Base-by-base conservation (phyloP, 176 grass and related monocot genomes). In the Ananas comosus region DNA sequence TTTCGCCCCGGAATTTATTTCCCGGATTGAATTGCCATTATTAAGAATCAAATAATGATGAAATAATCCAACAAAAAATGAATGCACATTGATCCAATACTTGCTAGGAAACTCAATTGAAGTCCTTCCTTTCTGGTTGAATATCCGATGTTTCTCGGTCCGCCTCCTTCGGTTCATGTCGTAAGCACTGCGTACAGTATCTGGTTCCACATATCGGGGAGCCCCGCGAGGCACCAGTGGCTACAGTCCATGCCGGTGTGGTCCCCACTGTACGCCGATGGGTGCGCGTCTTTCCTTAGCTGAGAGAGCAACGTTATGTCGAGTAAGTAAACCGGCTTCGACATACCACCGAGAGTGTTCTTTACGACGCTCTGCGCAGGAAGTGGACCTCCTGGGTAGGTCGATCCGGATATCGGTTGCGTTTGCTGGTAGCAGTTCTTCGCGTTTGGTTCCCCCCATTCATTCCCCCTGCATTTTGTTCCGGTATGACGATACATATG, bases 141-240 rank as follows among this genome's bases (percentile, higher is more conserved):
- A 1, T 21, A 16, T 59, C 19, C 33, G 3, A 42, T 4, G 4
- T 42, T 42, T 42, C 33, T 42, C 33, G 4, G 56, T 61, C 21
- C 17, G 21, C 6, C 21, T 16, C 21, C 56, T 61, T 19, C 7
- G 21, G 47, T 71, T 17, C 23, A 12, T 72, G 14, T 58, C 18
- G 64, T 12, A 11, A 77, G 66, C 25, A 47, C 75, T 27, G 89
- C 87, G 70, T 88, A 91, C 16, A 99, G 70, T 25, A 99, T 92
- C 69, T 99, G 94, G 74, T 99, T 99, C 94, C 94, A 99, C 1
- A 89, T 83, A 80, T 99, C 94, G 1, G 94, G 94, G 68, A 93
- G 65, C 27, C 94, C 94, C 12, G 89, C 86, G 50, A 99, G 80
- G 82, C 94, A 99, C 94, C 94, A 99, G 82, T 99, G 94, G 75